A percentile compares a stretch with the other conserved stretches of the same genome.
phyloP scores from a whole-genome alignment of 768 basidiomycete species.

The Omphalotus guepiniiformis region DNA sequence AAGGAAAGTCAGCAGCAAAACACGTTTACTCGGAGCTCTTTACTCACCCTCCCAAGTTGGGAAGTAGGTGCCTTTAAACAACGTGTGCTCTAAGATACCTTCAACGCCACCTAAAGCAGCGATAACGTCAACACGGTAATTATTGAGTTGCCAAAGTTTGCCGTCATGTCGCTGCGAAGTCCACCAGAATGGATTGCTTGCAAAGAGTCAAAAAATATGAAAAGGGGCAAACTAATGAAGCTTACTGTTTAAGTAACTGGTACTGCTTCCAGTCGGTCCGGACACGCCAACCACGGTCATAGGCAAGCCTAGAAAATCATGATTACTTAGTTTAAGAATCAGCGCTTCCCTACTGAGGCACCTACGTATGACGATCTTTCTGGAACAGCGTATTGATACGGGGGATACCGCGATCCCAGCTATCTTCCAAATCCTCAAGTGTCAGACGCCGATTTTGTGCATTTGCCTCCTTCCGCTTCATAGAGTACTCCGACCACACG shows the following conservation, averaged over 20 bases:
- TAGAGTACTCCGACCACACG: constrained; percentile 98
- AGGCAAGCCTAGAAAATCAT: constrained; percentile 62
- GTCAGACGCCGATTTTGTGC: constrained; percentile 97
- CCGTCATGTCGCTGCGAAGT: constrained; percentile 96
- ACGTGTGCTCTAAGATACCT: constrained; percentile 92
- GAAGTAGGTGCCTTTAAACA: constrained; percentile 98
- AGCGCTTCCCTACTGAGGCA: too few species aligned
- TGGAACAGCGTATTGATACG: constrained; percentile 99
- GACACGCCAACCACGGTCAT: constrained; percentile 99
- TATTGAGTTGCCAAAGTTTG: constrained; percentile 95
- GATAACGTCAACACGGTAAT: constrained; percentile 98
- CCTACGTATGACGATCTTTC: constrained; percentile 91
- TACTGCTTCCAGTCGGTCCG: constrained; percentile 98
- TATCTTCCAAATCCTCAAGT: constrained; percentile 95
- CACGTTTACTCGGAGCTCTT: neutral
- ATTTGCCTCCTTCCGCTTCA: constrained; percentile 99
- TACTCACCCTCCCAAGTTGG: constrained; percentile 88
- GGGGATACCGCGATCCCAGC: constrained; percentile 98
- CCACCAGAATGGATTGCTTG: constrained; percentile 98
- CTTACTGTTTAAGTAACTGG: constrained; percentile 85
- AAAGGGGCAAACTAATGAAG: constrained; percentile 11
- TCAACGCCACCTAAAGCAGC: constrained; percentile 97
- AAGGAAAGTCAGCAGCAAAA: constrained; percentile 7
- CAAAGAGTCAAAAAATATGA: constrained; percentile 11
- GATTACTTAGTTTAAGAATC: neutral